phyloP scores from a whole-genome alignment of 2,329 filamentous ascomycete species.

The Tolypocladium sp. region DNA sequence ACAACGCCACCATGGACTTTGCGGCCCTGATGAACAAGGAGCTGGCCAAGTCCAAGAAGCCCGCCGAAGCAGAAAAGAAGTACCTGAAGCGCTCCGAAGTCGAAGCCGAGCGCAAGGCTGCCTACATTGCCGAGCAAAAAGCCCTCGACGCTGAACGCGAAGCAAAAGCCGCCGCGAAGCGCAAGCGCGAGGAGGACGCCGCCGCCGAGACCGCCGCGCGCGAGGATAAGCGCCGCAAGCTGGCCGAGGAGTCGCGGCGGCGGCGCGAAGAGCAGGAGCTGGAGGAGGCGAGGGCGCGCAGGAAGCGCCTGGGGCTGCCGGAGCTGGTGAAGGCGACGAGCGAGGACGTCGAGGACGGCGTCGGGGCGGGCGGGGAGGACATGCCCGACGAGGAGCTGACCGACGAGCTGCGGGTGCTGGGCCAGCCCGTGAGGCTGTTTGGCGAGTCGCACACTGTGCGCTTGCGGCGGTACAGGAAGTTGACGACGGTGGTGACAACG shows the following conservation, averaged over 20 bases:
- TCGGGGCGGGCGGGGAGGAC: constrained; percentile 45
- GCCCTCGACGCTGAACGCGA: constrained; percentile 62
- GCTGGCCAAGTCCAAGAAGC: constrained; percentile 69
- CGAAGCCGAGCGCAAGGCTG: constrained; percentile 71
- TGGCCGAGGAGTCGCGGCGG: constrained; percentile 71
- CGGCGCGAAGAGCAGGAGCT: constrained; percentile 64
- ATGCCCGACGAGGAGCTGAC: constrained; percentile 63
- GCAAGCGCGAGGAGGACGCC: constrained; percentile 82
- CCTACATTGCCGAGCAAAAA: constrained; percentile 76
- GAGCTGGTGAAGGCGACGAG: constrained; percentile 45
- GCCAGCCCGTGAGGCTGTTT: constrained; percentile 69
- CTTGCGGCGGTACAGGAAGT: constrained; percentile 60
- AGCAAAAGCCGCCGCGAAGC: constrained; percentile 65
- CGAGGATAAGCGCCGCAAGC: constrained; percentile 70
- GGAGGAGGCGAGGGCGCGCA: constrained; percentile 60
- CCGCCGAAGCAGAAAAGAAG: constrained; percentile 48
- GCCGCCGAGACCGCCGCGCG: constrained; percentile 57
- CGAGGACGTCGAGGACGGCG: constrained; percentile 33
- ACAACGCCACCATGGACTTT: constrained; percentile 69
- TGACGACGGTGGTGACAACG: constrained; percentile 53
- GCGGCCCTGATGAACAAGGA: constrained; percentile 87
- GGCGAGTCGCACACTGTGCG: constrained; percentile 67
- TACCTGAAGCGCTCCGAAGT: constrained; percentile 79
- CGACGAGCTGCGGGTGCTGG: constrained; percentile 57
- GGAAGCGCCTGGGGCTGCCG: constrained; percentile 73